A percentile compares a stretch with the other conserved stretches of the same genome.
These are phyloP conservation scores for Caloboletus firmus DNA, from an alignment of 1,284 basidiomycete genomes.

Conservation along the genomic window DNA sequence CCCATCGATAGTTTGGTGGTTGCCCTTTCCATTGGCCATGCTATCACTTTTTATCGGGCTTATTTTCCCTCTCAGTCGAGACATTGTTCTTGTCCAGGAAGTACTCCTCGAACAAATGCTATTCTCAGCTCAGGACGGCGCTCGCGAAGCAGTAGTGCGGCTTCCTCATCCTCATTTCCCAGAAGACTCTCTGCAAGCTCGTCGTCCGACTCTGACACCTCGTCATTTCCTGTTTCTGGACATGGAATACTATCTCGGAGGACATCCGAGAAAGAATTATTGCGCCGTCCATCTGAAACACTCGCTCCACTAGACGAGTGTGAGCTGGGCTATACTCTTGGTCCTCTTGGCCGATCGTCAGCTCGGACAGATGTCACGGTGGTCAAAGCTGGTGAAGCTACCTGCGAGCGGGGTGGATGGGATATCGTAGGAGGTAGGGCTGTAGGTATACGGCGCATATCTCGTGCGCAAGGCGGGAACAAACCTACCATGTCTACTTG, in stretches of 20 bases:
- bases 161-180: slow-evolving; percentile 51
- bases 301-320: slow-evolving; percentile 53
- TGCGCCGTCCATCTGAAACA: slow-evolving; percentile 52
- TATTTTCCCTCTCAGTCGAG: slow-evolving; percentile 59
- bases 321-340: slow-evolving; percentile 39
- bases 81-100: slow-evolving; percentile 63
- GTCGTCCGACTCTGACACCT: slow-evolving; percentile 45
- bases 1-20: slow-evolving; percentile 62
- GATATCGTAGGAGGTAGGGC: slow-evolving; percentile 53
- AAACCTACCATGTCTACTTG: slow-evolving; percentile 19
- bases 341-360: slow-evolving; percentile 38
- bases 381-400: slow-evolving; percentile 53
- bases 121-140: slow-evolving; percentile 50
- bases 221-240: slow-evolving; percentile 70
- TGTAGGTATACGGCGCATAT: slow-evolving; percentile 65
- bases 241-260: slow-evolving; percentile 75
- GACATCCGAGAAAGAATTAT: slow-evolving; percentile 61
- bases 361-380: slow-evolving; percentile 58
- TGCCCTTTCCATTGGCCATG: slow-evolving; percentile 59
- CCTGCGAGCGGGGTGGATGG: slow-evolving; percentile 75
- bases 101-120: slow-evolving; percentile 44
- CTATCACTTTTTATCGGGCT: slow-evolving; percentile 60
- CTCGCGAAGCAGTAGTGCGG: slow-evolving; percentile 60
- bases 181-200: slow-evolving; percentile 42
- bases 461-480: slow-evolving; percentile 45